Conservation (phyloP, 495 filamentous ascomycete genomes). For the Aspergillus kassunensis region DNA sequence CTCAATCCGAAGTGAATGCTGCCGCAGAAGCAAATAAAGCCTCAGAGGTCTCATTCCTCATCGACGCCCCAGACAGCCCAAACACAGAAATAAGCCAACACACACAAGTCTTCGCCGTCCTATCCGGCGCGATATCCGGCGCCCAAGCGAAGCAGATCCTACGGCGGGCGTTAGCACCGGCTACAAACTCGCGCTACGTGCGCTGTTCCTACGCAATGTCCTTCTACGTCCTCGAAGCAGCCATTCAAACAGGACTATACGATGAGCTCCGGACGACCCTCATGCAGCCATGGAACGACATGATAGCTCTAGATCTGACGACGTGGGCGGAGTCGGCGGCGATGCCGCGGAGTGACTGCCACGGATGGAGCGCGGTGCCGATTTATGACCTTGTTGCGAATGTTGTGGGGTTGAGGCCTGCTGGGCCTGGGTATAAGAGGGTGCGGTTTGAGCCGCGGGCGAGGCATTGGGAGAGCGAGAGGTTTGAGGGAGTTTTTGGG, state of each 20-base stretch:
- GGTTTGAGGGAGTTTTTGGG: background rate
- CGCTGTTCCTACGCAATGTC: slow-evolving; percentile 23
- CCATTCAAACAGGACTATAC: slow-evolving; percentile 20
- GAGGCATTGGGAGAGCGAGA: background rate
- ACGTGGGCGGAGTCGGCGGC: slow-evolving; percentile 27
- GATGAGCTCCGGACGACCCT: slow-evolving; percentile 9
- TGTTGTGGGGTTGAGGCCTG: slow-evolving; percentile 19
- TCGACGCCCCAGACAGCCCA: slow-evolving; percentile 16
- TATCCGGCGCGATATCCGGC: slow-evolving; percentile 16
- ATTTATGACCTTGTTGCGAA: slow-evolving; percentile 24
- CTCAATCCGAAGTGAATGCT: too few relatives aligned
- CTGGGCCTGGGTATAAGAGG: slow-evolving; percentile 14
- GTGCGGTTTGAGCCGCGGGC: slow-evolving; percentile 20
- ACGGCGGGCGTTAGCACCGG: background rate
- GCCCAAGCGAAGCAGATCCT: slow-evolving; percentile 9
- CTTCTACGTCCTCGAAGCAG: slow-evolving; percentile 27
- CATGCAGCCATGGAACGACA: slow-evolving; percentile 21
- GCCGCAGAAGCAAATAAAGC: too few relatives aligned
- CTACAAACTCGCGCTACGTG: slow-evolving; percentile 5
- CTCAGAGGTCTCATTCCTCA: background rate
- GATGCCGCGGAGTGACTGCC: slow-evolving; percentile 26
- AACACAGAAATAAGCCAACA: slow-evolving; percentile 23
- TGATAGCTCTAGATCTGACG: slow-evolving; percentile 21
- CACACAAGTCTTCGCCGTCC: slow-evolving; percentile 23
- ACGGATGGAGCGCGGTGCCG: slow-evolving; percentile 27